These are phyloP conservation scores for Mycena galopus DNA, from an alignment of 768 basidiomycete species.

Conservation along the genomic window DNA sequence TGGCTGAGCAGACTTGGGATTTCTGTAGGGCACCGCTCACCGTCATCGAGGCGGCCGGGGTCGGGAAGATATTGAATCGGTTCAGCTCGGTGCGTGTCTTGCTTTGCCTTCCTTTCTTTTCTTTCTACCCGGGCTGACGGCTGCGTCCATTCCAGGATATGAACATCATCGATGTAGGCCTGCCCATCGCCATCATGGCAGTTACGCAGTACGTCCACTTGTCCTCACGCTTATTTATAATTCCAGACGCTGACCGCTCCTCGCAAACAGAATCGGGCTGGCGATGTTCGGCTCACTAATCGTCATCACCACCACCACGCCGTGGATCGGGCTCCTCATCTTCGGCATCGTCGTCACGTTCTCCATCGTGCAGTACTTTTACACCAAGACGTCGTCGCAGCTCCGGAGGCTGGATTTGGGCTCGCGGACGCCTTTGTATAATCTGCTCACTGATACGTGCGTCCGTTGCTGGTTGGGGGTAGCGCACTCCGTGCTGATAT, in stretches of 20 bases:
- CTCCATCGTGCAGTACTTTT: conserved; percentile 16
- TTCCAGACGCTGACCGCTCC: background rate
- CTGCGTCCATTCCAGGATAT: background rate
- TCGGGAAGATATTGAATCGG: conserved; percentile 19
- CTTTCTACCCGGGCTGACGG: too few species aligned
- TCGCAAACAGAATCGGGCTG: background rate
- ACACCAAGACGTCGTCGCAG: conserved; percentile 19
- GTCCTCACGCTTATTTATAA: background rate
- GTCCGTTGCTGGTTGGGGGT: background rate
- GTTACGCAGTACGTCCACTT: background rate
- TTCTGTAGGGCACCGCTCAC: conserved; percentile 9
- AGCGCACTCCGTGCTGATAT: too few species aligned
- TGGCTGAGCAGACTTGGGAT: background rate
- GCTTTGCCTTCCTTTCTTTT: too few species aligned
- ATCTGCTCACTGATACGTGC: conserved; percentile 16
- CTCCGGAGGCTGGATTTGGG: conserved; percentile 17
- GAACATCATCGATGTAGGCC: conserved; percentile 12
- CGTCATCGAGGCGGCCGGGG: conserved; percentile 8
- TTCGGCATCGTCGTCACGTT: conserved; percentile 6
- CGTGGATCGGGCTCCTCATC: conserved; percentile 19
- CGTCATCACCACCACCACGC: conserved; percentile 17
- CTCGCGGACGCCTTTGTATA: conserved; percentile 18
- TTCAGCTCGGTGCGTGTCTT: conserved; percentile 23
- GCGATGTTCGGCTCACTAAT: conserved; percentile 16
- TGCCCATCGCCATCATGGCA: conserved; percentile 12